phyloP scores from a whole-genome alignment of 2,329 filamentous ascomycete species.

The Fusarium sp. region DNA sequence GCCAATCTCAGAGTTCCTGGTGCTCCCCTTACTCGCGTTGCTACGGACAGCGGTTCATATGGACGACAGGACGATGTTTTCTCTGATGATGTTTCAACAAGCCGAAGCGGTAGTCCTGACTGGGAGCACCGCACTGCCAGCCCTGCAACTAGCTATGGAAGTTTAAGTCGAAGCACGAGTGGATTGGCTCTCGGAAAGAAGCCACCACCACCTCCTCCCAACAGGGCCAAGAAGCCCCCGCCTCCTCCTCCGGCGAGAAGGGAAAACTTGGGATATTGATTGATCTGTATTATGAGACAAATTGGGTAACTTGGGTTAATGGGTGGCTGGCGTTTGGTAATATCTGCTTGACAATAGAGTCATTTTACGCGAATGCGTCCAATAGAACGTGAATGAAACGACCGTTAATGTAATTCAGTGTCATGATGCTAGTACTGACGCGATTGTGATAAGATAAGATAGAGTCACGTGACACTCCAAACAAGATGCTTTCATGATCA shows the following conservation, averaged over 20 bases:
- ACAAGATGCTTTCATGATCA: constrained; percentile 5
- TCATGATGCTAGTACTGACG: background rate
- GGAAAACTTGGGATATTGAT: constrained; percentile 48
- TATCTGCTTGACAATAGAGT: constrained; percentile 32
- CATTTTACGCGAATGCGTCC: constrained; percentile 34
- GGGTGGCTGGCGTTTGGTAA: constrained; percentile 35
- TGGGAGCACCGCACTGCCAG: constrained; percentile 63
- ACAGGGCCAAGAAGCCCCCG: constrained; percentile 59
- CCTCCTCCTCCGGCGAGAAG: constrained; percentile 52
- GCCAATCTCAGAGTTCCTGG: constrained; percentile 46
- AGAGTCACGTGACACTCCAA: constrained; percentile 26
- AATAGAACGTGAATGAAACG: constrained; percentile 32
- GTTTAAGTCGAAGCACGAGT: constrained; percentile 61
- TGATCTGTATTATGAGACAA: constrained; percentile 6
- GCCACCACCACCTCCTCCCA: constrained; percentile 64
- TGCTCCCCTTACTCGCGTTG: constrained; percentile 59
- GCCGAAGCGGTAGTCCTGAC: constrained; percentile 65
- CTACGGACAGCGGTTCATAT: constrained; percentile 52
- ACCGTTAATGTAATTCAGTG: background rate
- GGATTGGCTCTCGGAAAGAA: constrained; percentile 60
- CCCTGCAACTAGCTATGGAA: constrained; percentile 68
- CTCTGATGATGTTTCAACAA: constrained; percentile 64
- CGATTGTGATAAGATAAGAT: constrained; percentile 31
- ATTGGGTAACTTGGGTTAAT: constrained; percentile 14
- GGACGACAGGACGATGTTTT: constrained; percentile 58